Percentiles rank a stretch among this genome's conserved stretches.
Evolutionary conservation across 202 grass and related monocot species (phyloP).

Genomic region (Hordeum pubiflorum): DNA sequence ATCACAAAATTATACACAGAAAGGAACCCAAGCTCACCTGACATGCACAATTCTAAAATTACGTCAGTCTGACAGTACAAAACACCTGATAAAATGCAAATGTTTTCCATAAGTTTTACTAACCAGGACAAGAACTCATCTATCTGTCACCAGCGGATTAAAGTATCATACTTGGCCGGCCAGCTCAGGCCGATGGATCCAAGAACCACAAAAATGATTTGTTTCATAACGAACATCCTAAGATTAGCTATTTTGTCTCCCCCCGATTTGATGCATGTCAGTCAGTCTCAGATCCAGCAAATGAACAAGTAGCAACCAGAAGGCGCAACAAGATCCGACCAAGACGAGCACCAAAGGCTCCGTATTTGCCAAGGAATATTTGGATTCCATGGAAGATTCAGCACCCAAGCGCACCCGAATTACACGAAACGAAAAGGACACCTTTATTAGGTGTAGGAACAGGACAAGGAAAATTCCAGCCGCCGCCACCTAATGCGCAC

Average conservation of each 20-base stretch:
- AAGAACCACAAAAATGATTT: slow-evolving; percentile 26
- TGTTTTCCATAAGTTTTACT: not conserved
- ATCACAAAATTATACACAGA: not conserved
- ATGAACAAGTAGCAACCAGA: slow-evolving; percentile 41
- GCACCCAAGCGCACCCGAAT: slow-evolving; percentile 17
- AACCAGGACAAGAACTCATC: not conserved
- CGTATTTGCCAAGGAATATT: slow-evolving; percentile 31
- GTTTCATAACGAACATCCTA: slow-evolving; percentile 20
- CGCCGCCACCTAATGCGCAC: slow-evolving; percentile 29
- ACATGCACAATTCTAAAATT: not conserved
- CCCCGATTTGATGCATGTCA: slow-evolving; percentile 13
- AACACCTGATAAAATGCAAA: not conserved
- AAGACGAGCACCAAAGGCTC: slow-evolving; percentile 26
- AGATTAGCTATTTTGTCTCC: slow-evolving; percentile 6
- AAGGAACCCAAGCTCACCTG: not conserved
- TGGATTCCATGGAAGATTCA: slow-evolving; percentile 52
- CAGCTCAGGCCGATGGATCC: slow-evolving; percentile 32
- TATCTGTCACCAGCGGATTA: slow-evolving; percentile 12
- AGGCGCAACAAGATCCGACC: slow-evolving; percentile 39
- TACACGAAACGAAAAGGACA: slow-evolving; percentile 26
- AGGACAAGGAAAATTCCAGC: slow-evolving; percentile 2
- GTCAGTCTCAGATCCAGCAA: slow-evolving; percentile 33
- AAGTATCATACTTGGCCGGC: slow-evolving; percentile 14
- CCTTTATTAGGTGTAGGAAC: slow-evolving; percentile 27
- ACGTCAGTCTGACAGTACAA: not conserved